Conservation (phyloP, 2,329 filamentous ascomycete genomes). For the Xylariaceae sp. region DNA sequence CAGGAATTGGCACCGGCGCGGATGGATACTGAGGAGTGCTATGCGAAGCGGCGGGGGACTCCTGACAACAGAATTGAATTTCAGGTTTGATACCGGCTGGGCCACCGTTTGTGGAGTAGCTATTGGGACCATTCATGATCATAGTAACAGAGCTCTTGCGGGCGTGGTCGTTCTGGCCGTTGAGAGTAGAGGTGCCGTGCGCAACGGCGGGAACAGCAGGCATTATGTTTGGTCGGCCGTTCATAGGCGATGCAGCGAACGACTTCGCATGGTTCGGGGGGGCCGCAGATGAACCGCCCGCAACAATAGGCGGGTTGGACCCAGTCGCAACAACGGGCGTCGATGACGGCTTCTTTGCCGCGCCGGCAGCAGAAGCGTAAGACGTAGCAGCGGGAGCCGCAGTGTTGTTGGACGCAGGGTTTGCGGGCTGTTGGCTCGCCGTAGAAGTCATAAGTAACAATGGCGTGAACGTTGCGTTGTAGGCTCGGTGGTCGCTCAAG, state of each 20-base stretch:
- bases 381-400: conserved; percentile 56
- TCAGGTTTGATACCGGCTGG: conserved; percentile 55
- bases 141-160: conserved; percentile 91
- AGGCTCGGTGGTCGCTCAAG: conserved; percentile 1
- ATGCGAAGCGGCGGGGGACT: conserved; percentile 63
- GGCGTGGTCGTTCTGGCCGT: conserved; percentile 67
- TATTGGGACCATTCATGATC: conserved; percentile 73
- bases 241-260: conserved; percentile 72
- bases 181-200: conserved; percentile 59
- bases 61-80: conserved; percentile 79
- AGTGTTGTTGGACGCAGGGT: conserved; percentile 53
- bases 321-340: conserved; percentile 59
- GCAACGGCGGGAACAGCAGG: conserved; percentile 64
- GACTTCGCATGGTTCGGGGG: conserved; percentile 59
- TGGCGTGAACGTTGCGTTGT: conserved; percentile 25
- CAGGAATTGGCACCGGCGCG: conserved; percentile 59
- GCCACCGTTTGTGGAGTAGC: conserved; percentile 73
- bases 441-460: conserved; percentile 57
- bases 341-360: conserved; percentile 58
- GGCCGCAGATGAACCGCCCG: conserved; percentile 51
- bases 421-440: conserved; percentile 51
- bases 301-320: conserved; percentile 51
- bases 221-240: conserved; percentile 72
- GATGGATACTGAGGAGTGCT: conserved; percentile 60
- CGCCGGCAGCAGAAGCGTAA: conserved; percentile 64